phyloP scores from a whole-genome alignment of 768 basidiomycete genomes.

The Auricularia sp. region DNA sequence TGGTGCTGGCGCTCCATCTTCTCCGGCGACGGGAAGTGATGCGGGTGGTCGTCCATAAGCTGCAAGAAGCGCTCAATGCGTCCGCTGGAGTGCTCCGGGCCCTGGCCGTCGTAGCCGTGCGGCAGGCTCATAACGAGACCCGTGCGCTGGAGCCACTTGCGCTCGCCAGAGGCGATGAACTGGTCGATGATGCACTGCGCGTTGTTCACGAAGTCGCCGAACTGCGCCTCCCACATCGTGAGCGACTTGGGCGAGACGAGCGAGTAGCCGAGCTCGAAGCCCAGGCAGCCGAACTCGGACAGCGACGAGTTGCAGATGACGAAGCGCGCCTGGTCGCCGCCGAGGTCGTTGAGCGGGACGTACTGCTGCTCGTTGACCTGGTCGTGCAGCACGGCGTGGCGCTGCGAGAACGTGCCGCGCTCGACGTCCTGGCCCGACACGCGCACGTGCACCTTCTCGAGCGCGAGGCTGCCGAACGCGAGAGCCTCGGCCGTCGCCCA shows the following conservation, averaged over 20 bases:
- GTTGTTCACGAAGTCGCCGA: constrained; percentile 96
- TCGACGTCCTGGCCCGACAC: constrained; percentile 98
- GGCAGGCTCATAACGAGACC: constrained; percentile 84
- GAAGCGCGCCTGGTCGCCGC: constrained; percentile 81
- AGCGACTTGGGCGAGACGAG: constrained; percentile 88
- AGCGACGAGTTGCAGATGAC: constrained; percentile 94
- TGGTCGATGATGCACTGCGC: constrained; percentile 98
- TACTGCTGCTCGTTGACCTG: constrained; percentile 88
- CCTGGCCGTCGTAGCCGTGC: constrained; percentile 97
- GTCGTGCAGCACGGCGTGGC: constrained; percentile 94
- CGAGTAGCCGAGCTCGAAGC: constrained; percentile 97
- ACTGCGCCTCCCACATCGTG: constrained; percentile 98
- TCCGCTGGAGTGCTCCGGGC: constrained; percentile 95
- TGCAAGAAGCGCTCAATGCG: constrained; percentile 94
- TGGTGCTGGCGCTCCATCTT: constrained; percentile 94
- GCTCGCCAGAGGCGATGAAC: constrained; percentile 93
- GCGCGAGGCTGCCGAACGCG: constrained; percentile 85
- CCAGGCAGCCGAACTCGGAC: constrained; percentile 89
- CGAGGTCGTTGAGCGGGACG: constrained; percentile 80
- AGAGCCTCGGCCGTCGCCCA: constrained; percentile 98
- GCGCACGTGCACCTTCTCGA: constrained; percentile 90
- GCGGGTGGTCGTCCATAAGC: constrained; percentile 93
- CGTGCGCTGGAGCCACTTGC: constrained; percentile 93
- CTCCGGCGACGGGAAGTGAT: constrained; percentile 76
- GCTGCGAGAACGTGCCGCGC: constrained; percentile 97